These are phyloP conservation scores for Solanum etuberosum DNA, from an alignment of 257 asterid genomes.

Conservation along the genomic window DNA sequence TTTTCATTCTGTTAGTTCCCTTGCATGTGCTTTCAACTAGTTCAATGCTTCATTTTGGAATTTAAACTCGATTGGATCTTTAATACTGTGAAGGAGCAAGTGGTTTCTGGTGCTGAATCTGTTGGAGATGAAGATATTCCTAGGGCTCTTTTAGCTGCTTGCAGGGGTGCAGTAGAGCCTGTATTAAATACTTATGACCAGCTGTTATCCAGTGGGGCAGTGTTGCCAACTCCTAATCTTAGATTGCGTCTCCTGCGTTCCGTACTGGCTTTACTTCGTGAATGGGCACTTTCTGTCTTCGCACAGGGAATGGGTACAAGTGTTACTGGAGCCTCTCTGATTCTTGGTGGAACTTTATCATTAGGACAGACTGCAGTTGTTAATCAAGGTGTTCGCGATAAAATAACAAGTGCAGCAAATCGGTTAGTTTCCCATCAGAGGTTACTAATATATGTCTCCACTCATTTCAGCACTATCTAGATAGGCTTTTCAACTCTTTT, in stretches of 20 bases:
- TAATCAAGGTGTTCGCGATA: slow-evolving; percentile 81
- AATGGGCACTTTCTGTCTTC: slow-evolving; percentile 70
- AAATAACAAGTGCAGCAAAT: slow-evolving; percentile 76
- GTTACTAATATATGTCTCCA: not conserved
- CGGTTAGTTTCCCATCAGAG: slow-evolving; percentile 27
- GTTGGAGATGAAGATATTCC: slow-evolving; percentile 91
- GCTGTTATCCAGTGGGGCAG: slow-evolving; percentile 63
- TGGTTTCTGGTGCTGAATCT: slow-evolving; percentile 54
- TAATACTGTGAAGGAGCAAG: slow-evolving; percentile 45
- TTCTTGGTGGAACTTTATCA: slow-evolving; percentile 65
- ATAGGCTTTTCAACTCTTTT: not conserved
- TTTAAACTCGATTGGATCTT: not conserved
- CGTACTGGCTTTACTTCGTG: slow-evolving; percentile 71
- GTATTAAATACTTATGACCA: slow-evolving; percentile 78
- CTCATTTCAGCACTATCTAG: not conserved
- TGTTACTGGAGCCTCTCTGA: slow-evolving; percentile 68
- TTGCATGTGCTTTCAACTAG: not conserved
- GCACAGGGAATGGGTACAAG: slow-evolving; percentile 78
- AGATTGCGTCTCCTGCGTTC: slow-evolving; percentile 80
- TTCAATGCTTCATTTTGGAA: slow-evolving; percentile 4
- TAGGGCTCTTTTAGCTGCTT: slow-evolving; percentile 81
- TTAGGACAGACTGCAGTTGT: slow-evolving; percentile 39
- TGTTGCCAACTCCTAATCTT: slow-evolving; percentile 57
- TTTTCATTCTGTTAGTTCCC: not conserved
- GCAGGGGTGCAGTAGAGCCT: slow-evolving; percentile 82